These are phyloP conservation scores for Umbilicus rupestris DNA, from an alignment of 164 flowering plant species.

Conservation along the genomic window DNA sequence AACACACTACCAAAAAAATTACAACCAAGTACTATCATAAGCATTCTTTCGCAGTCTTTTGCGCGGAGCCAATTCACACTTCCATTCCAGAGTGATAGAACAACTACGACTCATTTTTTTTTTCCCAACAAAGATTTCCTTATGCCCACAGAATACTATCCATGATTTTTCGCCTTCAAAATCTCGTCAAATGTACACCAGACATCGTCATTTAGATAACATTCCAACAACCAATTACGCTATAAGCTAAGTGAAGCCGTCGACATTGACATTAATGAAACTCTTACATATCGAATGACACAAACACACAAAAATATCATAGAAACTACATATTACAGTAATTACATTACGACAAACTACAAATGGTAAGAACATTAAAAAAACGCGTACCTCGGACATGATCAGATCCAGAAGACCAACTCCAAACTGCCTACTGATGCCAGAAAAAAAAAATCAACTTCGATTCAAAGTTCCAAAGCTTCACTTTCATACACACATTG, in stretches of 20 bases:
- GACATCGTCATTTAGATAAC: neutral
- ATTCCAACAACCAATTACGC: neutral
- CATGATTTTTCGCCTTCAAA: too few species aligned
- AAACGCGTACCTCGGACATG: neutral
- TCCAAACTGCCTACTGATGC: neutral
- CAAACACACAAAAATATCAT: neutral
- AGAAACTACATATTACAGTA: neutral
- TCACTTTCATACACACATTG: neutral
- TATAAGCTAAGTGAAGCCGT: neutral
- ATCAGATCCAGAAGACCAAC: constrained; percentile 1
- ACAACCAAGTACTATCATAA: neutral
- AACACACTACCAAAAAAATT: neutral
- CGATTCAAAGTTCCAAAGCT: neutral
- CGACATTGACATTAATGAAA: neutral
- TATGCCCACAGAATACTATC: too few species aligned
- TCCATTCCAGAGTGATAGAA: neutral
- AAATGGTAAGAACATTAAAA: neutral
- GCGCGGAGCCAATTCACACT: neutral
- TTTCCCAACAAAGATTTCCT: neutral
- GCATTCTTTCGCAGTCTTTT: neutral
- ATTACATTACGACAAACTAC: neutral
- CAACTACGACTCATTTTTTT: neutral
- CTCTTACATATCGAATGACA: neutral
- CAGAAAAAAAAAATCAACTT: neutral
- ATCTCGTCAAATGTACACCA: neutral